A percentile compares a stretch with the other conserved stretches of the same genome.
phyloP scores from a whole-genome alignment of 1,139 yeast genomes.

The Lodderomyces orthopsilosis region DNA sequence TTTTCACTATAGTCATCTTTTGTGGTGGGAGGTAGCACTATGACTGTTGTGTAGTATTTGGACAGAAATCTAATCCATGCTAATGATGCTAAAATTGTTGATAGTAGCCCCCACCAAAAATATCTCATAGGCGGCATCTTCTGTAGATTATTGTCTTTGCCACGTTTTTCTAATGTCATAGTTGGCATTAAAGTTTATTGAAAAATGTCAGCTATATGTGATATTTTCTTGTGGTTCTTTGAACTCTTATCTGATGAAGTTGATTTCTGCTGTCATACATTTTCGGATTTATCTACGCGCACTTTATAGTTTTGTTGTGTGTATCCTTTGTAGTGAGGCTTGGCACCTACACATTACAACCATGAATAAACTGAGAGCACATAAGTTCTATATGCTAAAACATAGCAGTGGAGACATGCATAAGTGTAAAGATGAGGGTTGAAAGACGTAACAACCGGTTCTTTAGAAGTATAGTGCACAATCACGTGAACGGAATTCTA shows the following conservation, averaged over 20 bases:
- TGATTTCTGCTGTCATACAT: neutral
- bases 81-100: neutral
- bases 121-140: slow-evolving; percentile 1
- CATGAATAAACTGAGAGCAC: too few species aligned
- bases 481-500: too few species aligned
- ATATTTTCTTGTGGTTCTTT: too few species aligned
- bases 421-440: too few species aligned
- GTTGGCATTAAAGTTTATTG: neutral
- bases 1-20: slow-evolving; percentile 1
- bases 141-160: neutral
- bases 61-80: neutral
- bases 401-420: too few species aligned
- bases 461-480: too few species aligned
- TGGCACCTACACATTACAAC: too few species aligned
- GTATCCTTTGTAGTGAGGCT: too few species aligned
- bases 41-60: neutral
- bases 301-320: too few species aligned
- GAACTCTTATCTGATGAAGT: neutral
- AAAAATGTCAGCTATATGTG: neutral
- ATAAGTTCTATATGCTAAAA: too few species aligned
- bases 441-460: too few species aligned
- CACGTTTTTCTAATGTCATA: neutral
- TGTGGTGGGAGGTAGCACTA: neutral
- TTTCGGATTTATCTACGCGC: neutral
- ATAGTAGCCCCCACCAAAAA: slow-evolving; percentile 2